Evolutionary conservation across 2,329 filamentous ascomycete genomes (phyloP).

Genomic region (Xylogone sp.): DNA sequence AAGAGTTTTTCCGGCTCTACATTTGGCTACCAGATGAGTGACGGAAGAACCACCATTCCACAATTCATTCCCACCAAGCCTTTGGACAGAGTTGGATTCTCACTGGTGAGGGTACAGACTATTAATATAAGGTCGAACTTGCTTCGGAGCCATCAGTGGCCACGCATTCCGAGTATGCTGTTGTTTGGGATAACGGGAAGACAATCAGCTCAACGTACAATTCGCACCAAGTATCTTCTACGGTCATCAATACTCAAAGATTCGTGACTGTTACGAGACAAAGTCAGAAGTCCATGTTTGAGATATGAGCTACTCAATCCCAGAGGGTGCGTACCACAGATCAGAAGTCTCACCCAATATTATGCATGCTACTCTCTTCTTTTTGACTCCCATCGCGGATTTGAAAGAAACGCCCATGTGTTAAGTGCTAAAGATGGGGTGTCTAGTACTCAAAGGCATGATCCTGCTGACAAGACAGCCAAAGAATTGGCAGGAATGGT

Average conservation of each 20-base stretch:
- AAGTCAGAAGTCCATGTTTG: constrained; percentile 11
- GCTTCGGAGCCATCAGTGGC: constrained; percentile 12
- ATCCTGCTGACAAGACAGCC: constrained; percentile 17
- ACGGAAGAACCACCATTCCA: constrained; percentile 22
- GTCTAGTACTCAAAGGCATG: constrained; percentile 16
- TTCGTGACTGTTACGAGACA: constrained; percentile 12
- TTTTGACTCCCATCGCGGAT: constrained; percentile 32
- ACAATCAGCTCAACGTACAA: constrained; percentile 18
- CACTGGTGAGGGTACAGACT: constrained; percentile 29
- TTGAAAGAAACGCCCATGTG: constrained; percentile 25
- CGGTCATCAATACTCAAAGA: constrained; percentile 21
- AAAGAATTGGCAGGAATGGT: constrained; percentile 15
- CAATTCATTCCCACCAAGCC: constrained; percentile 32
- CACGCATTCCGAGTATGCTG: constrained; percentile 27
- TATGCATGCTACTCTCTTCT: constrained; percentile 33
- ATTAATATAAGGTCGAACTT: constrained; percentile 22
- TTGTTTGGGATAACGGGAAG: constrained; percentile 26
- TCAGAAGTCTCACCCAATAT: constrained; percentile 23
- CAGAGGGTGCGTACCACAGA: constrained; percentile 26
- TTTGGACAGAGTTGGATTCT: constrained; percentile 34
- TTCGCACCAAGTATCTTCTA: constrained; percentile 23
- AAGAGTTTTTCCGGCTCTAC: constrained; percentile 32
- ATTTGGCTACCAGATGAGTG: constrained; percentile 27
- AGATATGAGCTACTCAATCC: constrained; percentile 26
- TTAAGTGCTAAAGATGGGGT: constrained; percentile 27